Evolutionary conservation across 805 yeast species (phyloP).

Genomic region (Schwanniomyces pseudopolymorphus): DNA sequence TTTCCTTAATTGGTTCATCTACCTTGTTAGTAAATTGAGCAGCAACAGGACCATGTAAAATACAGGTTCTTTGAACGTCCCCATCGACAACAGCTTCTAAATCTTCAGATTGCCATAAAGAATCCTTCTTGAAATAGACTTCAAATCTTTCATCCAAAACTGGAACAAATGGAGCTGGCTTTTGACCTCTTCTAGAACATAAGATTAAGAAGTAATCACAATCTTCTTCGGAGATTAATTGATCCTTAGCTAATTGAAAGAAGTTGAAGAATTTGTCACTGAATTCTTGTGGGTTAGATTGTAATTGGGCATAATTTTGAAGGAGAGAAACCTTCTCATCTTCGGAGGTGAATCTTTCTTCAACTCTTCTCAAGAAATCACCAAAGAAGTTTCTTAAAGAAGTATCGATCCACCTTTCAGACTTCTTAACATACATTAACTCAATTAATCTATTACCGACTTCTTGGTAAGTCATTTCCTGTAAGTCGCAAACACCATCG

Average conservation of each 20-base stretch:
- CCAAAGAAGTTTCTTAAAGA: conserved; percentile 86
- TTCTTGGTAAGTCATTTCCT: conserved; percentile 94
- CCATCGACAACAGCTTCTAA: conserved; percentile 93
- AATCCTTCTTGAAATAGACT: conserved; percentile 96
- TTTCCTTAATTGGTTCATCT: conserved; percentile 89
- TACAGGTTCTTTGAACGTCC: conserved; percentile 99
- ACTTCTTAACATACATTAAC: conserved; percentile 78
- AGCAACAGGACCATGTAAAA: conserved; percentile 97
- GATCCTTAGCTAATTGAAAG: conserved; percentile 74
- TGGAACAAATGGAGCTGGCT: conserved; percentile 98
- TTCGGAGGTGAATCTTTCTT: conserved; percentile 82
- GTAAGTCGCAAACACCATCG: conserved; percentile 82
- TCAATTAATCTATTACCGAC: conserved; percentile 85
- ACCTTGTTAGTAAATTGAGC: conserved; percentile 85
- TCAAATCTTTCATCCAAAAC: conserved; percentile 92
- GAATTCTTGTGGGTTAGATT: conserved; percentile 58
- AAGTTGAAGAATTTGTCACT: conserved; percentile 59
- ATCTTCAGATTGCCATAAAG: conserved; percentile 98
- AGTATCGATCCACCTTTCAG: conserved; percentile 83
- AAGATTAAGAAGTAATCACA: conserved; percentile 85
- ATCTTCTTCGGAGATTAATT: conserved; percentile 92
- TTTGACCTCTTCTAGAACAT: conserved; percentile 81
- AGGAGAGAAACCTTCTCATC: conserved; percentile 61
- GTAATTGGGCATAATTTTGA: conserved; percentile 69
- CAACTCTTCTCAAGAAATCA: conserved; percentile 86